These are phyloP conservation scores for Metrosideros polymorpha DNA, from an alignment of 441 rosid genomes.

Conservation along the genomic window DNA sequence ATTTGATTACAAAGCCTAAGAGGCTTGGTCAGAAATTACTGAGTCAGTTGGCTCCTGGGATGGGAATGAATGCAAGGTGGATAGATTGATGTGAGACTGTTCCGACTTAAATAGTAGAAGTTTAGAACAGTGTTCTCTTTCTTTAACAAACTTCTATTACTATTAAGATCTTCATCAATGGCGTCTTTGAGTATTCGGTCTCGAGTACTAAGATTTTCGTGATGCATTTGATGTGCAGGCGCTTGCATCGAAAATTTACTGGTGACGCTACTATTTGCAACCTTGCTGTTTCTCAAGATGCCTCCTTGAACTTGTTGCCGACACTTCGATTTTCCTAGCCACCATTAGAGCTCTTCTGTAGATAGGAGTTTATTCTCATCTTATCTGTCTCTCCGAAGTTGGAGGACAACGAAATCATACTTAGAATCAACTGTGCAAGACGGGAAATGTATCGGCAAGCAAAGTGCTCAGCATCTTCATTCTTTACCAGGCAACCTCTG, in stretches of 20 bases:
- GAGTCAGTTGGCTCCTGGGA: neutral
- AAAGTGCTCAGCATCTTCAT: neutral
- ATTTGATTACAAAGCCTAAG: neutral
- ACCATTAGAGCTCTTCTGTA: neutral
- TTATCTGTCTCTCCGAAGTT: neutral
- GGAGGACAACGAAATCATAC: neutral
- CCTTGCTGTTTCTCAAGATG: constrained; percentile 6
- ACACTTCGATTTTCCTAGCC: neutral
- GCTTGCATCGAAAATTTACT: neutral
- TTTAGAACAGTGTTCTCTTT: neutral
- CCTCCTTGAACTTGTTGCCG: constrained; percentile 1
- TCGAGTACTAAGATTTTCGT: neutral
- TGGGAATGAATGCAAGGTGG: neutral
- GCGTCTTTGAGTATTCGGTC: neutral
- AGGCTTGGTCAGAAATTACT: neutral
- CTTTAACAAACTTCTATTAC: neutral
- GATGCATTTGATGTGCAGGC: constrained; percentile 2
- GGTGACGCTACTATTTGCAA: neutral
- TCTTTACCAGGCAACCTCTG: neutral
- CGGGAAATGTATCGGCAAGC: neutral
- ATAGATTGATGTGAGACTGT: neutral
- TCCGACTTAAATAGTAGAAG: neutral
- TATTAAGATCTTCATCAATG: neutral
- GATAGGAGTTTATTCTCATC: neutral
- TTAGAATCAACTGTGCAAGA: neutral